Conservation (phyloP, 306 rosid genomes). For the barrel medic (Medicago truncatula) region DNA sequence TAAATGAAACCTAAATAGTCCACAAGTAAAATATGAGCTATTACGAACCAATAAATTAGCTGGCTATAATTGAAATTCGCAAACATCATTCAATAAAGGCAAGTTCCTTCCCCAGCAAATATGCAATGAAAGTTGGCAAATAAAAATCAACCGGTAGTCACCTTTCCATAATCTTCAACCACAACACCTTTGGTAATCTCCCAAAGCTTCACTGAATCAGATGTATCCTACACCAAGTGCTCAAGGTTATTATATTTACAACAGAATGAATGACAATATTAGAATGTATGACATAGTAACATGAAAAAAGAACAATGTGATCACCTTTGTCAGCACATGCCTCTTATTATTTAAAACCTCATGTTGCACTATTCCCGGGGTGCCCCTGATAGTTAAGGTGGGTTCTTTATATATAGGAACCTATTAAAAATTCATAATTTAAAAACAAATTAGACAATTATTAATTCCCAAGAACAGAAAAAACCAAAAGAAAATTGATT, state of each 20-base stretch:
- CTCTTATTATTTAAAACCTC: constrained; percentile 92
- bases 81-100: constrained; percentile 31
- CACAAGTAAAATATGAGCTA: constrained; percentile 42
- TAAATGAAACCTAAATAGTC: constrained; percentile 77
- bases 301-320: constrained; percentile 34
- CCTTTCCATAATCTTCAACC: constrained; percentile 95
- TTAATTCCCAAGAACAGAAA: constrained; percentile 38
- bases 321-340: constrained; percentile 96
- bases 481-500: constrained; percentile 34
- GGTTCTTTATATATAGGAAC: constrained; percentile 95
- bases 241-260: constrained; percentile 27
- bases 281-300: constrained; percentile 26
- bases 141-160: constrained; percentile 44
- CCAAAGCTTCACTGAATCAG: constrained; percentile 97
- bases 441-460: constrained; percentile 38
- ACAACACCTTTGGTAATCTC: constrained; percentile 91
- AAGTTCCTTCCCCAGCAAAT: constrained; percentile 33
- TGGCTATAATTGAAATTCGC: constrained; percentile 41
- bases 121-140: constrained; percentile 36
- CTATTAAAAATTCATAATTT: constrained; percentile 51
- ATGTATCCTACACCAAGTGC: constrained; percentile 69
- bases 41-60: constrained; percentile 32
- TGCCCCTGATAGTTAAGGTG: constrained; percentile 70
- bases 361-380: constrained; percentile 91
- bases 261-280: constrained; percentile 26